phyloP scores from a whole-genome alignment of 2,329 filamentous ascomycete genomes.

The Coniochaeta hoffmannii region DNA sequence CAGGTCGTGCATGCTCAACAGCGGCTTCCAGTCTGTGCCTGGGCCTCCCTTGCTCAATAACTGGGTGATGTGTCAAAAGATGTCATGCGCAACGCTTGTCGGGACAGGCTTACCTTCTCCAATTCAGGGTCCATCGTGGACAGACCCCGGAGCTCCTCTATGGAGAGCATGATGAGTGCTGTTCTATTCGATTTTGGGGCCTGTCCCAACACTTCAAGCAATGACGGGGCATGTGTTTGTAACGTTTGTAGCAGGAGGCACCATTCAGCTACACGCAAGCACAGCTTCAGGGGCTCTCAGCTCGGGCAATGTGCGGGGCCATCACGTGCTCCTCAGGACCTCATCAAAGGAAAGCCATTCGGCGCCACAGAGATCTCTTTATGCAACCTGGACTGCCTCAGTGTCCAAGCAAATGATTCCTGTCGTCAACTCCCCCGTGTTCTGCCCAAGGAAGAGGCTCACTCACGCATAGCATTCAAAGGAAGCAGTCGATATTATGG shows the following conservation, averaged over 20 bases:
- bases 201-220: too few relatives aligned
- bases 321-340: not conserved
- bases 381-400: too few relatives aligned
- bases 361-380: too few relatives aligned
- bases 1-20: not conserved
- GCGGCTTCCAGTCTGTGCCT: not conserved
- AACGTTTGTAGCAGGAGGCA: too few relatives aligned
- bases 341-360: too few relatives aligned
- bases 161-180: not conserved
- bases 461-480: not conserved
- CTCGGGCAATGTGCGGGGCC: not conserved
- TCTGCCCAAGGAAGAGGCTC: too few relatives aligned
- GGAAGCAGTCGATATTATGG: not conserved
- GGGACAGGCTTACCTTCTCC: not conserved
- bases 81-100: not conserved
- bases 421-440: too few relatives aligned
- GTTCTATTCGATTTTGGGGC: too few relatives aligned
- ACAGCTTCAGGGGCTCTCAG: not conserved
- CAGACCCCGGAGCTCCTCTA: not conserved
- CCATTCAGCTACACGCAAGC: not conserved
- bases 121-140: not conserved
- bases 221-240: too few relatives aligned
- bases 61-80: not conserved
- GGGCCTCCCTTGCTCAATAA: not conserved
- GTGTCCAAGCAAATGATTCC: too few relatives aligned